Percentiles rank a stretch among this genome's conserved stretches.
phyloP scores from a whole-genome alignment of 192 early-diverging fungal genomes.

The Irineochytrium annulatum region DNA sequence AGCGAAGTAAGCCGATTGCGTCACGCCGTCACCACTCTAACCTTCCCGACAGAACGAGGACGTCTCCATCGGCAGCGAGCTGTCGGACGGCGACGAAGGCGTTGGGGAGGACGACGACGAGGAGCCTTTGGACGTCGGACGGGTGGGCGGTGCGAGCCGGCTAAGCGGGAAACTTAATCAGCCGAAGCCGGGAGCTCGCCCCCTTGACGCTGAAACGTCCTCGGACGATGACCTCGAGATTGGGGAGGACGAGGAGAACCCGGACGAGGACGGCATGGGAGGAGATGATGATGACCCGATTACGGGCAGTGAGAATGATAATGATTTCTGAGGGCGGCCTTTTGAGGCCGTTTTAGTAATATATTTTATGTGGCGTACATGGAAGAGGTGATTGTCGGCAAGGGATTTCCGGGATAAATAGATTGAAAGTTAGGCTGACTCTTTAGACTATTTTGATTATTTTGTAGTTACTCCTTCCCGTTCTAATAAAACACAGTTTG shows the following conservation, averaged over 20 bases:
- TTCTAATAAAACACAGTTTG: conserved; percentile 62
- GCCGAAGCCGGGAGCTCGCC: not conserved
- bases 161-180: not conserved
- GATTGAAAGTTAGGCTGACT: not conserved
- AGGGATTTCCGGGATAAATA: not conserved
- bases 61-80: not conserved
- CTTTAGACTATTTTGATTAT: conserved; percentile 26
- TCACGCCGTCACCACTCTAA: not conserved
- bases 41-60: conserved; percentile 1
- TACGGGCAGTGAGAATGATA: conserved; percentile 28
- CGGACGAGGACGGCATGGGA: conserved; percentile 8
- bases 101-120: not conserved
- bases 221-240: conserved; percentile 12
- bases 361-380: not conserved
- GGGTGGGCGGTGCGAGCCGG: conserved; percentile 3
- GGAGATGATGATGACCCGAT: conserved; percentile 12
- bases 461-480: conserved; percentile 76
- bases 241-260: conserved; percentile 18
- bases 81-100: not conserved
- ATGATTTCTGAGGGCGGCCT: conserved; percentile 39
- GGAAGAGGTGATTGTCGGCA: not conserved
- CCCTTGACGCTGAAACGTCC: conserved; percentile 7
- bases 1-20: conserved; percentile 4
- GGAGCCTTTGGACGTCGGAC: not conserved
- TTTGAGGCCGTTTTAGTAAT: not conserved